Conservation (phyloP, 441 rosid genomes). For the Gossypium schwendimanii region DNA sequence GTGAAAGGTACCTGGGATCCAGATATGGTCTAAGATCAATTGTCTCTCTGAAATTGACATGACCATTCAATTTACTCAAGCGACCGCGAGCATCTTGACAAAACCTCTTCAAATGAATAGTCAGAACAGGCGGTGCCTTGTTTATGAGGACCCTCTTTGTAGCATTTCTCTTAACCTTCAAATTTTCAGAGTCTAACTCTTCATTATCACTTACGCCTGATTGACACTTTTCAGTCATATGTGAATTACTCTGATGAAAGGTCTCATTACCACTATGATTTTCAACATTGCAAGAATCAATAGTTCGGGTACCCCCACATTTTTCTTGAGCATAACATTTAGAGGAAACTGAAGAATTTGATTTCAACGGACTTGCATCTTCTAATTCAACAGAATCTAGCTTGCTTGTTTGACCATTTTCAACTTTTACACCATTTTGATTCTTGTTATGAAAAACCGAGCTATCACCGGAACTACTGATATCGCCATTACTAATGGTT, state of each 20-base stretch:
- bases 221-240: conserved; percentile 30
- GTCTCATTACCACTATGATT: conserved; percentile 21
- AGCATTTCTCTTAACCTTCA: conserved; percentile 80
- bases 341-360: conserved; percentile 19
- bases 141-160: conserved; percentile 67
- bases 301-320: conserved; percentile 25
- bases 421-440: conserved; percentile 22
- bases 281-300: conserved; percentile 16
- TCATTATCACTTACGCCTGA: conserved; percentile 37
- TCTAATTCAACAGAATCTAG: conserved; percentile 19
- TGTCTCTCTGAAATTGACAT: conserved; percentile 61
- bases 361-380: conserved; percentile 21
- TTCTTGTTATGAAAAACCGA: conserved; percentile 15
- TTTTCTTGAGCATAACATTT: conserved; percentile 27
- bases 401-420: conserved; percentile 19
- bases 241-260: conserved; percentile 25
- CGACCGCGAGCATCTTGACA: conserved; percentile 90
- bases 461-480: neutral
- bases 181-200: conserved; percentile 28
- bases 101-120: conserved; percentile 87
- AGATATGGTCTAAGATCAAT: conserved; percentile 68
- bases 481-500: conserved; percentile 22
- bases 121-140: conserved; percentile 72
- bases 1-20: conserved; percentile 60
- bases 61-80: conserved; percentile 81